Conservation (phyloP, 441 rosid species). For the Lepidium campestre region DNA sequence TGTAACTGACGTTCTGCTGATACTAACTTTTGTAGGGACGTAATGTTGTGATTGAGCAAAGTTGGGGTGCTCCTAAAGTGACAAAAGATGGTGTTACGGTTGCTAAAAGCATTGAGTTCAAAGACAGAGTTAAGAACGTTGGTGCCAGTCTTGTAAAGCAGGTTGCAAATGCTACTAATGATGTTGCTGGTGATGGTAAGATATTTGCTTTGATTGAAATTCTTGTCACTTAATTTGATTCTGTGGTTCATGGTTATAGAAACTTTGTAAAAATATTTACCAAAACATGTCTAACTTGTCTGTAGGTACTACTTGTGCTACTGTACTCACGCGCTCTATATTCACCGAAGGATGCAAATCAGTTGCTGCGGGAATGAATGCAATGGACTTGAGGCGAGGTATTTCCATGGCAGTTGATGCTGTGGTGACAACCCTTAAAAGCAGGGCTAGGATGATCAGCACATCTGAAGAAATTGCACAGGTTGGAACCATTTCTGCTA, state of each 20-base stretch:
- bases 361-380: slow-evolving; percentile 90
- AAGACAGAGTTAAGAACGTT: slow-evolving; percentile 77
- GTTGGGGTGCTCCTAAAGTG: slow-evolving; percentile 78
- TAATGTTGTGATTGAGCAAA: slow-evolving; percentile 75
- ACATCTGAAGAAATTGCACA: slow-evolving; percentile 92
- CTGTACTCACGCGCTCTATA: slow-evolving; percentile 76
- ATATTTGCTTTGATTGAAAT: neutral
- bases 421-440: slow-evolving; percentile 70
- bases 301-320: slow-evolving; percentile 90
- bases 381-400: slow-evolving; percentile 85
- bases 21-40: slow-evolving; percentile 46
- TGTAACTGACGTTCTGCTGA: neutral
- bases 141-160: slow-evolving; percentile 96
- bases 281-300: no score
- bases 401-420: slow-evolving; percentile 89
- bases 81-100: slow-evolving; percentile 89
- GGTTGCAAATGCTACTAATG: slow-evolving; percentile 95
- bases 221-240: no score
- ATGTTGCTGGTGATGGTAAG: slow-evolving; percentile 87
- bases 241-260: no score
- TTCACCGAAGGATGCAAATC: slow-evolving; percentile 84
- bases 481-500: slow-evolving; percentile 88
- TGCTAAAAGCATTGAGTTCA: slow-evolving; percentile 83
- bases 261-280: no score
- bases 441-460: slow-evolving; percentile 84